These are phyloP conservation scores for Phanerodontia chrysosporium DNA, from an alignment of 768 basidiomycete genomes.

Conservation along the genomic window DNA sequence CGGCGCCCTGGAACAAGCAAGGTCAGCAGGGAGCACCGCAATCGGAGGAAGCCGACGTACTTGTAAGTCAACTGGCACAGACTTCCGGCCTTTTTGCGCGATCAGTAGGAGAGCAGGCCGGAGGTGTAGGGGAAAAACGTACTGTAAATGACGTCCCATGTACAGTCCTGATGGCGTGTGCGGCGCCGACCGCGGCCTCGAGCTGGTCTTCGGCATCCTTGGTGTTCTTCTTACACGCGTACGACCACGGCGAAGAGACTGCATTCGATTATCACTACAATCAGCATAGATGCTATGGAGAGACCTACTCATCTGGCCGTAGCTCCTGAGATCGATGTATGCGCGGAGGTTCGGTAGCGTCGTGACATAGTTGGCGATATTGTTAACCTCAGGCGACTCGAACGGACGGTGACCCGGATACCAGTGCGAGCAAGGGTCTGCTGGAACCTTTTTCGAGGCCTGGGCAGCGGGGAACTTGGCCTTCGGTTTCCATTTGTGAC, in stretches of 20 bases:
- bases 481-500: constrained; percentile 62
- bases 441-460: constrained; percentile 14
- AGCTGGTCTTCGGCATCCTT: constrained; percentile 72
- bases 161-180: constrained; percentile 46
- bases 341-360: constrained; percentile 49
- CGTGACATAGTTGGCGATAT: constrained; percentile 64
- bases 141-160: constrained; percentile 59
- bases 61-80: constrained; percentile 44
- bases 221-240: constrained; percentile 57
- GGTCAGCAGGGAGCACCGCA: background rate
- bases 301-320: constrained; percentile 75
- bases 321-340: constrained; percentile 76
- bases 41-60: constrained; percentile 22
- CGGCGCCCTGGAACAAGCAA: constrained; percentile 35
- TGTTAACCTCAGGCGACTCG: constrained; percentile 72
- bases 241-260: constrained; percentile 81
- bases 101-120: background rate
- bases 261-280: background rate
- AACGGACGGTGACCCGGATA: constrained; percentile 74
- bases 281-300: background rate
- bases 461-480: constrained; percentile 18
- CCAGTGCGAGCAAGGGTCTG: constrained; percentile 68
- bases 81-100: constrained; percentile 37
- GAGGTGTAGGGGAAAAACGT: constrained; percentile 3
- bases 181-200: constrained; percentile 67